phyloP scores from a whole-genome alignment of 371 early-diverging fungal genomes.

The Mortierella sp. region DNA sequence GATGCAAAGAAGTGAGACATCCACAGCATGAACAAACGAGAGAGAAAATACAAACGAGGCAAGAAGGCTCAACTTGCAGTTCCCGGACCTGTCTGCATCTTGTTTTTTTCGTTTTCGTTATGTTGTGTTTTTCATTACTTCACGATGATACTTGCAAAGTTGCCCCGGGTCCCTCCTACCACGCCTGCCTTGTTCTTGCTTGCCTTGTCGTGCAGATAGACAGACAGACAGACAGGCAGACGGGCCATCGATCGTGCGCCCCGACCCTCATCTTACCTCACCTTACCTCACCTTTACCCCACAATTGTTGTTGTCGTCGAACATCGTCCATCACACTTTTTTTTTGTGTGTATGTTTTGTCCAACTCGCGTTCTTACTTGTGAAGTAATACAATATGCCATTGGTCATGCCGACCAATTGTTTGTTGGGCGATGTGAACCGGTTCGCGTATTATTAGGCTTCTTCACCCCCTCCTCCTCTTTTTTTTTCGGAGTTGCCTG shows the following conservation, averaged over 20 bases:
- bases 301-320: too few species aligned
- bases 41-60: background rate
- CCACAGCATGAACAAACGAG: background rate
- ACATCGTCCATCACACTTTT: too few species aligned
- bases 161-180: slow-evolving; percentile 2
- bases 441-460: too few species aligned
- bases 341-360: too few species aligned
- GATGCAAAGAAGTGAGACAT: background rate
- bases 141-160: background rate
- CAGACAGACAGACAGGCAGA: background rate
- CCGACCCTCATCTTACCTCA: too few species aligned
- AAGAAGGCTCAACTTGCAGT: too few species aligned
- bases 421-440: too few species aligned
- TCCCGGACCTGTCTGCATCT: slow-evolving; percentile 1
- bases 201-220: background rate
- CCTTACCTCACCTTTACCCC: too few species aligned
- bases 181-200: background rate
- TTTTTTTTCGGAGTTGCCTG: background rate
- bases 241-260: too few species aligned
- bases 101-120: background rate
- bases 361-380: too few species aligned
- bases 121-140: background rate
- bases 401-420: too few species aligned
- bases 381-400: too few species aligned
- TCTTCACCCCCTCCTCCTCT: background rate